Conservation (phyloP, 192 early-diverging fungal species). For the Backusella tuberculispora region DNA sequence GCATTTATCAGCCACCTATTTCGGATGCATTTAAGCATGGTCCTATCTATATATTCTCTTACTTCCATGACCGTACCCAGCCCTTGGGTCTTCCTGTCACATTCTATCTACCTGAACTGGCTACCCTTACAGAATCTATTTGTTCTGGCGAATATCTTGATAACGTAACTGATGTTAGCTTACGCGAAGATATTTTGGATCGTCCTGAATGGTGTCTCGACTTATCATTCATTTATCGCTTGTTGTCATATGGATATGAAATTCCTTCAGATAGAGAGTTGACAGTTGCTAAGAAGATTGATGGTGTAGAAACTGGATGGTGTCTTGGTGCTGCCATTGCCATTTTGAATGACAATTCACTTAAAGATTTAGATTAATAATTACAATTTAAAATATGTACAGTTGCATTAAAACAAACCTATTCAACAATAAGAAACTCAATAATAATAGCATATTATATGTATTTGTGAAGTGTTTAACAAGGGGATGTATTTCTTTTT, state of each 20-base stretch:
- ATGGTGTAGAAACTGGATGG: constrained; percentile 87
- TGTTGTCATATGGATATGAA: constrained; percentile 75
- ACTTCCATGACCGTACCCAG: constrained; percentile 83
- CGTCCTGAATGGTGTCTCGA: constrained; percentile 79
- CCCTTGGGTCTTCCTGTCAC: constrained; percentile 59
- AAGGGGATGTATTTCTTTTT: no score
- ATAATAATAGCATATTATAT: background rate
- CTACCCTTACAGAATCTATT: constrained; percentile 59
- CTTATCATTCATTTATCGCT: constrained; percentile 73
- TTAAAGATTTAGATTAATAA: constrained; percentile 11
- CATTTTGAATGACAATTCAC: constrained; percentile 55
- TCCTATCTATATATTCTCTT: constrained; percentile 87
- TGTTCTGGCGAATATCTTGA: constrained; percentile 56
- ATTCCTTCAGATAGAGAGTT: constrained; percentile 61
- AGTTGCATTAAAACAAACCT: background rate
- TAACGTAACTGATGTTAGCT: constrained; percentile 34
- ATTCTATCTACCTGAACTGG: constrained; percentile 66
- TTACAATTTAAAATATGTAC: background rate
- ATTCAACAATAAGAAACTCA: background rate
- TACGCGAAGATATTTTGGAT: constrained; percentile 45
- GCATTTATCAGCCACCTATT: constrained; percentile 78
- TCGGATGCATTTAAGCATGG: constrained; percentile 58
- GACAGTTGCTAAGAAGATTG: constrained; percentile 80
- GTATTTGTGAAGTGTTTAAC: no score
- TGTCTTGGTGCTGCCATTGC: constrained; percentile 82